Percentiles rank a stretch among this genome's conserved stretches.
Evolutionary conservation across 140 eudicot species (phyloP).

Genomic region (Cichorium intybus): DNA sequence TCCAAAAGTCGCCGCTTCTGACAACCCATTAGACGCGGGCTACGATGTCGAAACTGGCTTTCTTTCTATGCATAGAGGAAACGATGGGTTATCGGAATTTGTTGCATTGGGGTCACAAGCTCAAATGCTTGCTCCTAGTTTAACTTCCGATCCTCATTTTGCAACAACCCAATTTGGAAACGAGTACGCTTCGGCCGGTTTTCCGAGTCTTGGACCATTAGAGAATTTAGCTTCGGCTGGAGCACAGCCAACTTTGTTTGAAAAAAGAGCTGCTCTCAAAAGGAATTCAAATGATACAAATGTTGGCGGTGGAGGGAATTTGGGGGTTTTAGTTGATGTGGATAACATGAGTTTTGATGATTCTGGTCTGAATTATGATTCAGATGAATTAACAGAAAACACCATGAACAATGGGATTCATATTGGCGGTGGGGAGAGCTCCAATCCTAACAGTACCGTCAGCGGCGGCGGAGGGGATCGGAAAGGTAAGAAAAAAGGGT

Average conservation of each 20-base stretch:
- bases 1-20: constrained; percentile 1
- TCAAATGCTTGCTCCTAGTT: constrained; percentile 39
- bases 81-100: constrained; percentile 17
- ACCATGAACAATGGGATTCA: constrained; percentile 22
- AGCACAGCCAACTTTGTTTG: constrained; percentile 78
- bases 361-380: constrained; percentile 61
- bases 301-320: not conserved
- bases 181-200: constrained; percentile 38
- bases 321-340: constrained; percentile 28
- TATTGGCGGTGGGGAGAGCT: constrained; percentile 42
- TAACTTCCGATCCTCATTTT: constrained; percentile 37
- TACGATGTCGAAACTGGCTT: constrained; percentile 46
- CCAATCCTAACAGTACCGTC: constrained; percentile 37
- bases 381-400: constrained; percentile 49
- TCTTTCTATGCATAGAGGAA: constrained; percentile 12
- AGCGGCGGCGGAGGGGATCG: constrained; percentile 16
- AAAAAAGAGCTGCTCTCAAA: constrained; percentile 67
- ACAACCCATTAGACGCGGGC: constrained; percentile 30
- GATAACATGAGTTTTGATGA: constrained; percentile 67
- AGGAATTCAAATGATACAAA: constrained; percentile 10
- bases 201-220: constrained; percentile 40
- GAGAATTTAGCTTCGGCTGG: constrained; percentile 58
- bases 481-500: constrained; percentile 68
- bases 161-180: constrained; percentile 30
- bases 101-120: constrained; percentile 36